Conservation (phyloP, 202 grass and related monocot species). For the Schoenoplectus tabernaemontani region DNA sequence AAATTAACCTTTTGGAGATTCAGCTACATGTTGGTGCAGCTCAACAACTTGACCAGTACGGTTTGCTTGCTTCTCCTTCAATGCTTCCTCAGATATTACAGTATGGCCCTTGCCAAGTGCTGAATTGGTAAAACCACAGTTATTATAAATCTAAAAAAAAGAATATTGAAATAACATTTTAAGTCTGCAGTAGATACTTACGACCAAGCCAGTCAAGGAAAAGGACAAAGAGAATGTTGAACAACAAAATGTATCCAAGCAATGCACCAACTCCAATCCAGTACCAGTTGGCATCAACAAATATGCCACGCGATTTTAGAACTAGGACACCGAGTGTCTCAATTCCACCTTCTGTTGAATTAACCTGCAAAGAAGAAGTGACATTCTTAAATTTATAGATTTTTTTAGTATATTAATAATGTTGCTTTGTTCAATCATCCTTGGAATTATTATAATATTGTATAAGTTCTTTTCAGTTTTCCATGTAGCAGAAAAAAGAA, state of each 20-base stretch:
- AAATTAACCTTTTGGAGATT: slow-evolving; percentile 23
- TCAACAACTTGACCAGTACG: slow-evolving; percentile 66
- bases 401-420: neutral
- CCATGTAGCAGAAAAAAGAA: neutral
- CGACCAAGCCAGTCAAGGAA: slow-evolving; percentile 78
- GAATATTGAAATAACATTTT: neutral
- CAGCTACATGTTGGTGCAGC: slow-evolving; percentile 22
- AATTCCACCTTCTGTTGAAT: slow-evolving; percentile 24
- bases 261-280: slow-evolving; percentile 77
- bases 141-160: neutral
- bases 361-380: slow-evolving; percentile 2
- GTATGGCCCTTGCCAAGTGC: slow-evolving; percentile 69
- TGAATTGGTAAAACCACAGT: slow-evolving; percentile 20
- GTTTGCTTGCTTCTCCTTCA: slow-evolving; percentile 68
- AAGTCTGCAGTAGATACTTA: slow-evolving; percentile 37
- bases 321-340: slow-evolving; percentile 55
- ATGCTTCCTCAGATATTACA: slow-evolving; percentile 73
- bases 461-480: neutral
- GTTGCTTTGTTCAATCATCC: neutral
- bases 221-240: slow-evolving; percentile 77
- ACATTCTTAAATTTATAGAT: slow-evolving; percentile 3
- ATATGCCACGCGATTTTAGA: slow-evolving; percentile 56
- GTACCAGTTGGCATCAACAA: slow-evolving; percentile 87
- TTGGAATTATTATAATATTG: neutral
- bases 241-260: slow-evolving; percentile 81